Evolutionary conservation across 768 basidiomycete species (phyloP).

Genomic region (Punctularia strigosozonata): DNA sequence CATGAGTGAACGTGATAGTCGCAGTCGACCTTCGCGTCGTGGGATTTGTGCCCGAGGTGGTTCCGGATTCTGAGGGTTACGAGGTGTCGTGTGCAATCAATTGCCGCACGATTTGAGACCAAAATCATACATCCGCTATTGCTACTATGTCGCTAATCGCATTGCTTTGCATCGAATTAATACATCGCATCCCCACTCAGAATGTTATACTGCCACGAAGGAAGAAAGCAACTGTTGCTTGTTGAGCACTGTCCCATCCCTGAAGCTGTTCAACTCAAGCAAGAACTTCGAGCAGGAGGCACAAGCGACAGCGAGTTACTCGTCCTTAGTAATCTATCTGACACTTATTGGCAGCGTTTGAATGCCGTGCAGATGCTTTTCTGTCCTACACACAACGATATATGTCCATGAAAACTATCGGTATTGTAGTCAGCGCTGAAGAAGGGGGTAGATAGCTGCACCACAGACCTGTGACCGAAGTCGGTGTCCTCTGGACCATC

Average conservation of each 20-base stretch:
- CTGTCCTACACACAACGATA: not conserved
- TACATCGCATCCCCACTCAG: not conserved
- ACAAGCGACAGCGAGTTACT: too few relatives aligned
- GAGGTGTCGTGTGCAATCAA: too few relatives aligned
- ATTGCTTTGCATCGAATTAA: not conserved
- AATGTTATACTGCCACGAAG: too few relatives aligned
- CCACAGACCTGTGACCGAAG: not conserved
- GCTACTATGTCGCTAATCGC: not conserved
- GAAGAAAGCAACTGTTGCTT: too few relatives aligned
- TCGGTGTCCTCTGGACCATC: not conserved
- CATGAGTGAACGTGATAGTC: slow-evolving; percentile 46
- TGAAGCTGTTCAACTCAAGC: too few relatives aligned
- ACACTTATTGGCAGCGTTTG: too few relatives aligned
- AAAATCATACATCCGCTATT: slow-evolving; percentile 1
- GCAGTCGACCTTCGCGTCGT: not conserved
- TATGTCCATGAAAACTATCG: not conserved
- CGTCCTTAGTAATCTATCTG: too few relatives aligned
- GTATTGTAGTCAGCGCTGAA: not conserved
- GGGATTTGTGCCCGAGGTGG: too few relatives aligned
- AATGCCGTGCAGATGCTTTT: not conserved
- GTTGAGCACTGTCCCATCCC: too few relatives aligned
- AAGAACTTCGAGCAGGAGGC: too few relatives aligned
- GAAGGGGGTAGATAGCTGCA: not conserved
- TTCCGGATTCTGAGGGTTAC: too few relatives aligned
- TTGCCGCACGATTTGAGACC: too few relatives aligned